phyloP scores from a whole-genome alignment of 179 eudicot genomes.

The Amaranthus tricolor region DNA sequence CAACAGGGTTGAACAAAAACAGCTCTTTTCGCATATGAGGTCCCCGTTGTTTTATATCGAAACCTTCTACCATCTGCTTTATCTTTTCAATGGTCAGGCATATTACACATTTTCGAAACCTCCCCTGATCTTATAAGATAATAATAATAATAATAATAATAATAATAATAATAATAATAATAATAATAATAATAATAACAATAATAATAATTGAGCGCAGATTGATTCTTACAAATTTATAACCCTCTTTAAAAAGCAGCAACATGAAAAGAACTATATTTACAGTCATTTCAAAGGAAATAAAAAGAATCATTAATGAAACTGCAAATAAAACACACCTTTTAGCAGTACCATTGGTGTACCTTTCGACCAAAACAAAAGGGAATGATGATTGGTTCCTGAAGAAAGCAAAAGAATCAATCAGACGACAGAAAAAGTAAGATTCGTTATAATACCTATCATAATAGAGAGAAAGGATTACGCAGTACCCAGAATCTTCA shows the following conservation, averaged over 20 bases:
- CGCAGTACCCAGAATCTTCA: slow-evolving; percentile 10
- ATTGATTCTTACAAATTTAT: no score
- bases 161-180: not conserved
- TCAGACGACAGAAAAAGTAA: not conserved
- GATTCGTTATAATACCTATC: not conserved
- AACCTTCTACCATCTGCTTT: no score
- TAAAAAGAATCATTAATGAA: not conserved
- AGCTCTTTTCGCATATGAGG: no score
- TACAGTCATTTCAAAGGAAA: not conserved
- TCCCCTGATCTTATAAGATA: no score
- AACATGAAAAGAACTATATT: not conserved
- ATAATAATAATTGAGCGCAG: not conserved
- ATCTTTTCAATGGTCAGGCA: no score
- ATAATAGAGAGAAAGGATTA: not conserved
- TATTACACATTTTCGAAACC: no score
- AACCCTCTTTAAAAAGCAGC: no score
- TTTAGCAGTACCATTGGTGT: slow-evolving; percentile 66
- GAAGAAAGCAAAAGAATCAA: slow-evolving; percentile 20
- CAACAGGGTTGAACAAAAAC: no score
- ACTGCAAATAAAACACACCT: slow-evolving; percentile 40
- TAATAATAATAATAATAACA: not conserved
- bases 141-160: not conserved
- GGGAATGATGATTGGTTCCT: slow-evolving; percentile 37
- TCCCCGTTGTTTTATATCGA: no score
- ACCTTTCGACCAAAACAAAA: slow-evolving; percentile 65